These are phyloP conservation scores for Ensete ventricosum DNA, from an alignment of 176 grass and related monocot genomes.

Conservation along the genomic window DNA sequence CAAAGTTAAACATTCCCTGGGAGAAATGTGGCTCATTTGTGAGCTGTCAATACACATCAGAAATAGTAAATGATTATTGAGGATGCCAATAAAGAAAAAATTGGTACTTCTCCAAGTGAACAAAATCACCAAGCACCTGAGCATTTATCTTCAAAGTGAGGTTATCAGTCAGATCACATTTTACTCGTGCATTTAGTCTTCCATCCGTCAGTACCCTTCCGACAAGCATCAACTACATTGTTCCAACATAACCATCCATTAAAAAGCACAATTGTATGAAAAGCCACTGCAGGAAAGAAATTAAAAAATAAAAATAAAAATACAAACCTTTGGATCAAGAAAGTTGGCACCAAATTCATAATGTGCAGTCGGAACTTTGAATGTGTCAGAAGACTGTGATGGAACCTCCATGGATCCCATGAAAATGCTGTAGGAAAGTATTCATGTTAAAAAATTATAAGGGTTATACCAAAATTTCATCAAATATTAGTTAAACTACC, in stretches of 20 bases:
- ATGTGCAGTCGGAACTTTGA: conserved; percentile 84
- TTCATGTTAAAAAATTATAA: conserved; percentile 1
- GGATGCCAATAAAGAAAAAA: background rate
- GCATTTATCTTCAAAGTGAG: conserved; percentile 47
- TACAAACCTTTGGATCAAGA: conserved; percentile 81
- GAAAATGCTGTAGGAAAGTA: conserved; percentile 20
- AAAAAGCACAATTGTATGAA: background rate
- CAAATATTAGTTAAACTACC: conserved; percentile 17
- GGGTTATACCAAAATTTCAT: conserved; percentile 1
- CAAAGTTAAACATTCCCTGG: conserved; percentile 46
- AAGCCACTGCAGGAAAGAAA: background rate
- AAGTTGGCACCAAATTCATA: conserved; percentile 99
- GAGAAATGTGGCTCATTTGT: conserved; percentile 56
- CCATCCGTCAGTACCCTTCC: conserved; percentile 47
- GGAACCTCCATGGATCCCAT: conserved; percentile 86
- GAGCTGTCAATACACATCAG: conserved; percentile 40
- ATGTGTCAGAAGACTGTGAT: conserved; percentile 52
- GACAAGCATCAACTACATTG: conserved; percentile 50
- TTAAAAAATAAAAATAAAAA: background rate
- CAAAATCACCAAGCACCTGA: conserved; percentile 39
- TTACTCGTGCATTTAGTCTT: conserved; percentile 40
- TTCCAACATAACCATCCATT: conserved; percentile 5
- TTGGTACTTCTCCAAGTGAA: background rate
- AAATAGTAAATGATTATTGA: conserved; percentile 5
- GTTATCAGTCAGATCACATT: conserved; percentile 42